Conservation (phyloP, 225 moss, liverwort and hornwort genomes). For the Thuidium tamariscinum region DNA sequence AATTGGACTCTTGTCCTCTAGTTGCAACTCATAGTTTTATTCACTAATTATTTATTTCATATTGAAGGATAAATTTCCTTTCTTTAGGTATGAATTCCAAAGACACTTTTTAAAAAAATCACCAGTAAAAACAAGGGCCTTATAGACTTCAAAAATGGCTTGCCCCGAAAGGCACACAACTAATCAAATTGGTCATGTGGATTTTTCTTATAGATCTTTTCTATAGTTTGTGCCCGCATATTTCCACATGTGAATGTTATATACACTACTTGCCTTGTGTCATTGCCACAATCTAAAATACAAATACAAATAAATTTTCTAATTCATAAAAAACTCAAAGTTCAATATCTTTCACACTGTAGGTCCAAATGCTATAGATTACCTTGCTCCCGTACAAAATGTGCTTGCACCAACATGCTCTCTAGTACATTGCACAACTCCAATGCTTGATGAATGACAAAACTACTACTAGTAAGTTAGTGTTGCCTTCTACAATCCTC, state of each 20-base stretch:
- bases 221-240: fast-evolving
- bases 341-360: too few relatives aligned
- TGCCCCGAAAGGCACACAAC: fast-evolving
- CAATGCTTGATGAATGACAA: neutral
- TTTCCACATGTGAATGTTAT: neutral
- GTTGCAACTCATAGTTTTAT: neutral
- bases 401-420: too few relatives aligned
- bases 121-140: fast-evolving
- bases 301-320: too few relatives aligned
- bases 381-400: too few relatives aligned
- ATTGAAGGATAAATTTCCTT: neutral
- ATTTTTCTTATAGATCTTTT: neutral
- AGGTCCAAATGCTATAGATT: too few relatives aligned
- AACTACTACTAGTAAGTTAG: too few relatives aligned
- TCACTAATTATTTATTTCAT: neutral
- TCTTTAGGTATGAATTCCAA: too few relatives aligned
- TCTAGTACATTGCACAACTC: neutral
- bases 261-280: too few relatives aligned
- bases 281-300: too few relatives aligned
- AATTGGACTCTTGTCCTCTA: fast-evolving
- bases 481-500: too few relatives aligned
- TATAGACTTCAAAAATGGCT: neutral
- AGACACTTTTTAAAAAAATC: neutral
- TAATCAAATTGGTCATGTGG: too few relatives aligned
- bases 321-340: too few relatives aligned